phyloP scores from a whole-genome alignment of 1,139 yeast genomes.

The Suhomyces maxii region DNA sequence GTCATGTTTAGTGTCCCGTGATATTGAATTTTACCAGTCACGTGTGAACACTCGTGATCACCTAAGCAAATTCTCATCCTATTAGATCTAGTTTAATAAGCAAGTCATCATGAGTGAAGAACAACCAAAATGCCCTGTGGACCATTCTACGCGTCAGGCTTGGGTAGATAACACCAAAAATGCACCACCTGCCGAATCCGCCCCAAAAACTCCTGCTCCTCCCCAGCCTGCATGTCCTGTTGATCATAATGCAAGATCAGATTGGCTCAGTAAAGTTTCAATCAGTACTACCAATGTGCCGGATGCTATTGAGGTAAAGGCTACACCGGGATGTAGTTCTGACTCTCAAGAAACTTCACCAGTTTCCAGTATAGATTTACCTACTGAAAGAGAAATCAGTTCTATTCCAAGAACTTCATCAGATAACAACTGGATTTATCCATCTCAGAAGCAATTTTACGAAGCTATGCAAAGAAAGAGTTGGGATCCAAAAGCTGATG shows the following conservation, averaged over 20 bases:
- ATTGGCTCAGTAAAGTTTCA: slow-evolving; percentile 28
- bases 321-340: slow-evolving; percentile 39
- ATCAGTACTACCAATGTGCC: slow-evolving; percentile 28
- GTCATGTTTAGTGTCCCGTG: no score
- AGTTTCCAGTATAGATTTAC: slow-evolving; percentile 36
- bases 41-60: not conserved
- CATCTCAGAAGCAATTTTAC: slow-evolving; percentile 91
- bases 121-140: slow-evolving; percentile 64
- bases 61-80: slow-evolving; percentile 2
- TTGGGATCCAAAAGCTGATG: slow-evolving; percentile 79
- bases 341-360: slow-evolving; percentile 5
- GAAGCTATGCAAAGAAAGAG: slow-evolving; percentile 92
- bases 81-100: slow-evolving; percentile 1
- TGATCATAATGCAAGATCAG: slow-evolving; percentile 22
- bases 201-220: not conserved
- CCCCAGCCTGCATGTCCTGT: slow-evolving; percentile 28
- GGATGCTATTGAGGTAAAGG: slow-evolving; percentile 40
- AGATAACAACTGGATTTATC: slow-evolving; percentile 82
- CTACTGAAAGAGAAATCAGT: slow-evolving; percentile 73
- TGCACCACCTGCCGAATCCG: not conserved
- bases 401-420: slow-evolving; percentile 80
- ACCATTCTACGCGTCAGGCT: slow-evolving; percentile 54
- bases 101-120: slow-evolving; percentile 13
- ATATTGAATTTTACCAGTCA: not conserved
- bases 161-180: slow-evolving; percentile 42